Evolutionary conservation across 2,329 filamentous ascomycete species (phyloP).

Genomic region (Penicillium hordei): DNA sequence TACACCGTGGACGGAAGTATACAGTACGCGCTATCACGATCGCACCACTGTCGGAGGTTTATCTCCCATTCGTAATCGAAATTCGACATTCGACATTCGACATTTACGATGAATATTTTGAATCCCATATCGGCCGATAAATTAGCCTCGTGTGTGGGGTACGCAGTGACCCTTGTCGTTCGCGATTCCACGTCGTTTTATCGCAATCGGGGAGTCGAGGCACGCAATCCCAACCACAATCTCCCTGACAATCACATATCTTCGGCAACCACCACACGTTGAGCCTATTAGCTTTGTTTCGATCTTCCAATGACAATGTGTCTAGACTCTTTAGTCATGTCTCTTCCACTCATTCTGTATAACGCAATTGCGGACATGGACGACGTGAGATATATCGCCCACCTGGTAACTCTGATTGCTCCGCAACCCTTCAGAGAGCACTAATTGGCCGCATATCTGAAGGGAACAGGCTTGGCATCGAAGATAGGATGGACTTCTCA

Average conservation of each 20-base stretch:
- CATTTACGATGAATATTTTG: not conserved
- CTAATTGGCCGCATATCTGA: not conserved
- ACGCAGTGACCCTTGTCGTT: not conserved
- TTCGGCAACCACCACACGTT: not conserved
- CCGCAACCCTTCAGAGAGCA: not conserved
- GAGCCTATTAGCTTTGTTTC: not conserved
- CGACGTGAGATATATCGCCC: constrained; percentile 10
- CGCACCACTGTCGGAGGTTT: not conserved
- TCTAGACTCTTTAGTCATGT: too few relatives aligned
- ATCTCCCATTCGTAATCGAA: not conserved
- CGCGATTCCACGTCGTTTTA: constrained; percentile 4
- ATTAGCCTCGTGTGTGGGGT: not conserved
- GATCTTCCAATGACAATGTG: not conserved
- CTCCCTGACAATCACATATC: not conserved
- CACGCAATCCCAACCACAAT: constrained; percentile 12
- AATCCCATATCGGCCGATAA: constrained; percentile 7
- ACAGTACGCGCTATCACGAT: not conserved
- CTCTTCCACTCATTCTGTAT: not conserved
- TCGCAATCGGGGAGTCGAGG: constrained; percentile 7
- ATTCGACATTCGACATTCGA: not conserved
- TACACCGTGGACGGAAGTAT: not conserved
- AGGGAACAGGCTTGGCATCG: not conserved
- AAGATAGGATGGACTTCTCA: not conserved
- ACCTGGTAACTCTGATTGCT: constrained; percentile 4
- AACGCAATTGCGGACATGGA: constrained; percentile 12